Conservation (phyloP, 768 basidiomycete species). For the Mycena indigotica region DNA sequence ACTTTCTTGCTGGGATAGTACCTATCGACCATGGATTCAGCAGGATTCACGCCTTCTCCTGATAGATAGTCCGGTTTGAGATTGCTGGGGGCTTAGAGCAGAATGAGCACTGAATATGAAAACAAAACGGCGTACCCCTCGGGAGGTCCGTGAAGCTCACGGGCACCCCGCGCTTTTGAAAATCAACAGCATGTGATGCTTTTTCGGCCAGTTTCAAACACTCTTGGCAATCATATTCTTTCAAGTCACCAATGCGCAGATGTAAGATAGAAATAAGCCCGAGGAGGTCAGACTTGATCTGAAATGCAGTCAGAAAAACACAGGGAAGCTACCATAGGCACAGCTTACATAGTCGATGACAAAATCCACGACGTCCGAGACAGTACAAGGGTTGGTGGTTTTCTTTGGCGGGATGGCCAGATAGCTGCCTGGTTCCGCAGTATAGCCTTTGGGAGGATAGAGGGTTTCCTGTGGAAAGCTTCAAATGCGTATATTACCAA, state of each 20-base stretch:
- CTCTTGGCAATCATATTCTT: conserved; percentile 34
- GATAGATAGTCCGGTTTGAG: conserved; percentile 47
- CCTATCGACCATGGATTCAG: conserved; percentile 8
- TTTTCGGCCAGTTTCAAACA: conserved; percentile 47
- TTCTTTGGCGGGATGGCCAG: conserved; percentile 35
- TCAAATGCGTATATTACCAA: conserved; percentile 1
- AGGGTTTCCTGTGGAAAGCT: conserved; percentile 30
- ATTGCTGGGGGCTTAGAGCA: conserved; percentile 13
- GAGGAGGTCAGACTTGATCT: conserved; percentile 41
- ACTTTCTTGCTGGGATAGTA: conserved; percentile 47
- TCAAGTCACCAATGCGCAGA: conserved; percentile 45
- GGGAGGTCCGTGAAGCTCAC: background rate
- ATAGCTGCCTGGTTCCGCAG: conserved; percentile 41
- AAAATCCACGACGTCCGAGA: conserved; percentile 49
- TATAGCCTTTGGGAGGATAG: conserved; percentile 25
- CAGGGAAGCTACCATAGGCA: too few relatives aligned
- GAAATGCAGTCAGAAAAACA: background rate
- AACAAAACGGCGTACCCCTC: too few relatives aligned
- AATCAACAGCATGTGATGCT: conserved; percentile 53
- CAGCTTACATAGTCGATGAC: conserved; percentile 44
- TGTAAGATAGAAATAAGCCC: conserved; percentile 46
- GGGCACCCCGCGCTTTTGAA: conserved; percentile 43
- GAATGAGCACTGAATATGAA: too few relatives aligned
- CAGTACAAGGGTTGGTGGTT: conserved; percentile 34
- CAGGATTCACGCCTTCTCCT: conserved; percentile 37